phyloP scores from a whole-genome alignment of 176 grass and related monocot species.

The Juncus effusus region DNA sequence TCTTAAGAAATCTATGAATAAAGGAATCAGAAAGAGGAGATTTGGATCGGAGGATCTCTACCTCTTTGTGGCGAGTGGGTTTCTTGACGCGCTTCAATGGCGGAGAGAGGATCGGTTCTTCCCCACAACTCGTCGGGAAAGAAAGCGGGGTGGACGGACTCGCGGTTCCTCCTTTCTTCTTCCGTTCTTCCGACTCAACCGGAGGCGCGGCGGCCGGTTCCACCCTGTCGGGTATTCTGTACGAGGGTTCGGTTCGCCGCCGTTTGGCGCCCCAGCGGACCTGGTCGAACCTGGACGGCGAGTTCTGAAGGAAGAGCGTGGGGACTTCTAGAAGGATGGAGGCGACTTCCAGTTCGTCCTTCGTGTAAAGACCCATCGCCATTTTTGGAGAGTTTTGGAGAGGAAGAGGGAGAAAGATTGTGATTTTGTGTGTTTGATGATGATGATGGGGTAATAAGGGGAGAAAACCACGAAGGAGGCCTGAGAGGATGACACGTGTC shows the following conservation, averaged over 20 bases:
- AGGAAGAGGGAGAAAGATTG: background rate
- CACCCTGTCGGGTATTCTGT: background rate
- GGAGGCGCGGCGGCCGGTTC: background rate
- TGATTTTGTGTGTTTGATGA: background rate
- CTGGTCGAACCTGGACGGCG: background rate
- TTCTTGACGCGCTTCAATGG: slow-evolving; percentile 16
- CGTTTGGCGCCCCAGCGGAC: slow-evolving; percentile 19
- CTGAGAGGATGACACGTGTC: slow-evolving; percentile 22
- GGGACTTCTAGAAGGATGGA: slow-evolving; percentile 21
- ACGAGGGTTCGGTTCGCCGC: slow-evolving; percentile 1
- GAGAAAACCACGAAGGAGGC: background rate
- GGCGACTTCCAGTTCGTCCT: slow-evolving; percentile 22
- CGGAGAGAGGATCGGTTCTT: slow-evolving; percentile 11
- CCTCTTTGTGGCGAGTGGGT: slow-evolving; percentile 1
- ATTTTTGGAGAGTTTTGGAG: background rate
- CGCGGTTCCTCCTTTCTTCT: background rate
- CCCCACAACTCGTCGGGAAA: slow-evolving; percentile 10
- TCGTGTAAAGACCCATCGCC: background rate
- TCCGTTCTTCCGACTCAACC: background rate
- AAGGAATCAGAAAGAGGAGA: too few relatives aligned
- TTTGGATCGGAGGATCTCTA: background rate
- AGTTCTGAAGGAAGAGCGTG: background rate
- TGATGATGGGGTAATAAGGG: slow-evolving; percentile 1
- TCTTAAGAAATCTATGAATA: background rate
- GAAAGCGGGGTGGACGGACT: slow-evolving; percentile 23